phyloP scores from a whole-genome alignment of 495 filamentous ascomycete genomes.

The Penicillium fimorum region DNA sequence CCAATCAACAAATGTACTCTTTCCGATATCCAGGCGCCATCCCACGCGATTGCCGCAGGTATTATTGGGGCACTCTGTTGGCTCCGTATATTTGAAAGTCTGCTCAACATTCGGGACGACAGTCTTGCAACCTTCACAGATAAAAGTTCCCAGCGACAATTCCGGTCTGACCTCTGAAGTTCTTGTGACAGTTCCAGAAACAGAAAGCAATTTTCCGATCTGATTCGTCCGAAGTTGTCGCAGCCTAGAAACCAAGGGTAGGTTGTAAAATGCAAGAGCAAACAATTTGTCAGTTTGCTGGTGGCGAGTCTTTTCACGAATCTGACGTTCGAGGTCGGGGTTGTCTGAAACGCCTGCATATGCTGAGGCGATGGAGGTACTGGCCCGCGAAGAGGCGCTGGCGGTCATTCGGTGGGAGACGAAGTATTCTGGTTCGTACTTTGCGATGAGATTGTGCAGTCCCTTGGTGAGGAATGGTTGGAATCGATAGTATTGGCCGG shows the following conservation, averaged over 20 bases:
- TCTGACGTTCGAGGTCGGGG: slow-evolving; percentile 33
- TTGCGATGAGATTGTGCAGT: slow-evolving; percentile 88
- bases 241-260: slow-evolving; percentile 89
- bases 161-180: slow-evolving; percentile 97
- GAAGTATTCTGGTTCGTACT: slow-evolving; percentile 93
- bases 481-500: slow-evolving; percentile 91
- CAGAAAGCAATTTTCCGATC: slow-evolving; percentile 87
- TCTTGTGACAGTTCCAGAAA: slow-evolving; percentile 93
- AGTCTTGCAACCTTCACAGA: slow-evolving; percentile 80
- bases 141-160: slow-evolving; percentile 86
- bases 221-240: slow-evolving; percentile 86
- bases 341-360: slow-evolving; percentile 64
- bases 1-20: slow-evolving; percentile 98
- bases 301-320: slow-evolving; percentile 68
- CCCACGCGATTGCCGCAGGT: slow-evolving; percentile 85
- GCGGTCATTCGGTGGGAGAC: slow-evolving; percentile 80
- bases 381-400: slow-evolving; percentile 58
- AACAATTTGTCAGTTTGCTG: slow-evolving; percentile 98
- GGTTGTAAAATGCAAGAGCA: slow-evolving; percentile 91
- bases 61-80: slow-evolving; percentile 90
- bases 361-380: slow-evolving; percentile 64
- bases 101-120: slow-evolving; percentile 90
- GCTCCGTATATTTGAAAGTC: slow-evolving; percentile 96
- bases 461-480: slow-evolving; percentile 87
- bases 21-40: slow-evolving; percentile 93